Conservation (phyloP, 768 basidiomycete genomes). For the Hebeloma cylindrosporum region DNA sequence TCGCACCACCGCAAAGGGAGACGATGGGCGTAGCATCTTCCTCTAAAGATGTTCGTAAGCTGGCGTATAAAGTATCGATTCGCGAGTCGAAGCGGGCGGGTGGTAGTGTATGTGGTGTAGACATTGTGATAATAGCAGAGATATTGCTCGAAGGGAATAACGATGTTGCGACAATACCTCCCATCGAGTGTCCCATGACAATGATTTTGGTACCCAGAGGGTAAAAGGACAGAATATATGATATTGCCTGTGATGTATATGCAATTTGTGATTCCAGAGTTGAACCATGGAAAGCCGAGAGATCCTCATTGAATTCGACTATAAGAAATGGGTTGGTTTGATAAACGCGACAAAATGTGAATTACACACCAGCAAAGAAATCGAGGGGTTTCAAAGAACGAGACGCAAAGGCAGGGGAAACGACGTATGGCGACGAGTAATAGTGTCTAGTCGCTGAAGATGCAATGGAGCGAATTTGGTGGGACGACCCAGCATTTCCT, state of each 20-base stretch:
- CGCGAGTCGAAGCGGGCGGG: conserved; percentile 85
- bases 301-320: conserved; percentile 98
- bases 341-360: background rate
- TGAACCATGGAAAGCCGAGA: conserved; percentile 91
- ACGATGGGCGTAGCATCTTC: conserved; percentile 64
- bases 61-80: conserved; percentile 71
- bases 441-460: conserved; percentile 86
- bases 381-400: conserved; percentile 63
- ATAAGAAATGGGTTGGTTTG: conserved; percentile 1
- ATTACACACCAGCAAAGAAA: conserved; percentile 72
- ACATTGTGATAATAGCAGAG: conserved; percentile 90
- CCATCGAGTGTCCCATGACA: conserved; percentile 96
- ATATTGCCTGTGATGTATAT: conserved; percentile 70
- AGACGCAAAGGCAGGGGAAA: conserved; percentile 53
- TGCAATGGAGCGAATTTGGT: conserved; percentile 93
- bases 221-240: conserved; percentile 80
- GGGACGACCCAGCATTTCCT: conserved; percentile 94
- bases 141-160: conserved; percentile 68
- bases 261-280: conserved; percentile 81
- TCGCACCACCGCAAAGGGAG: conserved; percentile 88
- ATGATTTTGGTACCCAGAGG: conserved; percentile 61
- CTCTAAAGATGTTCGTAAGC: conserved; percentile 39
- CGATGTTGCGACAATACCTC: conserved; percentile 85
- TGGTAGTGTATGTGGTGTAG: conserved; percentile 85
- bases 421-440: conserved; percentile 57